Conservation (phyloP, 768 basidiomycete genomes). For the Serpula lacrymans region DNA sequence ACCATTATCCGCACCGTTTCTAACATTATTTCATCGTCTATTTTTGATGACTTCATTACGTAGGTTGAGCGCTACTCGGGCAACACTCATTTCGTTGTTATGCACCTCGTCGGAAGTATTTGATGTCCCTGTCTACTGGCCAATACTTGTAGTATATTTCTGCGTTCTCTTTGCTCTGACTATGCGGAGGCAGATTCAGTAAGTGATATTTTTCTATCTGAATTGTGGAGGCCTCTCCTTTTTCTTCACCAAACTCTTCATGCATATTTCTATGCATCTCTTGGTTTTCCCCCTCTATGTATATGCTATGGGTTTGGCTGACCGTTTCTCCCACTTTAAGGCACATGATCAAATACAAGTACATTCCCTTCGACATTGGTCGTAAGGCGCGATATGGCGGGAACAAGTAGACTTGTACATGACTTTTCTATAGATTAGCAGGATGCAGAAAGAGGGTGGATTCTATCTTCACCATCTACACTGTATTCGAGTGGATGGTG, state of each 20-base stretch:
- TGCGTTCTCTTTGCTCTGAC: constrained; percentile 91
- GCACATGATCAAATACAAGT: constrained; percentile 99
- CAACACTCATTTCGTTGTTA: constrained; percentile 75
- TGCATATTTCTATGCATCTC: background rate
- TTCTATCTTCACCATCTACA: constrained; percentile 1
- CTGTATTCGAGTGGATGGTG: background rate
- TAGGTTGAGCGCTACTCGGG: constrained; percentile 90
- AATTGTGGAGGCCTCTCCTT: no score
- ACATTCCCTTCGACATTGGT: constrained; percentile 93
- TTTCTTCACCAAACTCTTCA: constrained; percentile 3
- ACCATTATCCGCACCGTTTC: background rate
- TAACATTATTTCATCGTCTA: background rate
- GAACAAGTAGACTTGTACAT: constrained; percentile 35
- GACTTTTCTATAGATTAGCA: constrained; percentile 3
- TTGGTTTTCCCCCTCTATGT: background rate
- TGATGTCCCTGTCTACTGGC: constrained; percentile 99
- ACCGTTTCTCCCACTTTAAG: constrained; percentile 36
- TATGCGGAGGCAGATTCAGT: constrained; percentile 96
- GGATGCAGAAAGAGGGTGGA: constrained; percentile 7
- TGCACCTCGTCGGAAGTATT: constrained; percentile 83
- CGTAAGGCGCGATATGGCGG: constrained; percentile 86
- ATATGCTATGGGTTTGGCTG: constrained; percentile 6
- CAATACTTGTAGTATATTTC: constrained; percentile 97
- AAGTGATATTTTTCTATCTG: constrained; percentile 32
- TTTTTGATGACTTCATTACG: no score